A percentile compares a stretch with the other conserved stretches of the same genome.
phyloP scores from a whole-genome alignment of 495 filamentous ascomycete species.

The Barbatosphaeria neglecta region DNA sequence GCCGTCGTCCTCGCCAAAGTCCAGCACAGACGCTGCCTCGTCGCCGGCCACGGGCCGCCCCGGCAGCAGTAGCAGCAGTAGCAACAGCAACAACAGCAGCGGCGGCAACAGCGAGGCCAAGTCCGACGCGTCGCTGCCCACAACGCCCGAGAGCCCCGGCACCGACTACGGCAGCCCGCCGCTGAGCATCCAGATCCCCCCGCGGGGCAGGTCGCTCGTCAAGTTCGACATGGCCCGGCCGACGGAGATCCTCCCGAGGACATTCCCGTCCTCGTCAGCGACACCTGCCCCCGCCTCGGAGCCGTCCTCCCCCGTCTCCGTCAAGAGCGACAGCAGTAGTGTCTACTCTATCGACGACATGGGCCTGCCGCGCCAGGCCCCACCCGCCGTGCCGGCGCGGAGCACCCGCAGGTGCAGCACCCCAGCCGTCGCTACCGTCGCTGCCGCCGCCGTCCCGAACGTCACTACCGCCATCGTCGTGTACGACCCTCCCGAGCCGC shows the following conservation, averaged over 20 bases:
- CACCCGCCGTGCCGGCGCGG: background rate
- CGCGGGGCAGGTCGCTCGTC: background rate
- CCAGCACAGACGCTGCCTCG: constrained; percentile 5
- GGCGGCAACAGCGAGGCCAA: constrained; percentile 21
- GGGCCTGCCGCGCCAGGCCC: background rate
- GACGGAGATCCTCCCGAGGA: background rate
- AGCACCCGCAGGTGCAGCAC: constrained; percentile 1
- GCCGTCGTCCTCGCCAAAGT: constrained; percentile 10
- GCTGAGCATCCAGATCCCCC: background rate
- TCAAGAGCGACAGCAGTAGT: background rate
- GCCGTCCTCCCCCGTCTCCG: background rate
- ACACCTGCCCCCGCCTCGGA: background rate
- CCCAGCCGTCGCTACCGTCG: no score
- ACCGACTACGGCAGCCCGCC: background rate
- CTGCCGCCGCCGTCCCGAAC: no score
- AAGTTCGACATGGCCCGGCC: background rate
- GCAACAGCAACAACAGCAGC: no score
- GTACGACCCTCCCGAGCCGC: background rate
- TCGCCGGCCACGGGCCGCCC: no score
- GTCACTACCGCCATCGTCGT: no score
- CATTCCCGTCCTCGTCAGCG: background rate
- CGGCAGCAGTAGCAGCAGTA: no score
- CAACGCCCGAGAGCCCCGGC: background rate
- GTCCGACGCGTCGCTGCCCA: constrained; percentile 17
- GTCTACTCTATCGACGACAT: background rate